Evolutionary conservation across 2,329 filamentous ascomycete genomes (phyloP), one percentile per base, ranked within the genome.

Genomic region (Cytospora schulzeri): DNA sequence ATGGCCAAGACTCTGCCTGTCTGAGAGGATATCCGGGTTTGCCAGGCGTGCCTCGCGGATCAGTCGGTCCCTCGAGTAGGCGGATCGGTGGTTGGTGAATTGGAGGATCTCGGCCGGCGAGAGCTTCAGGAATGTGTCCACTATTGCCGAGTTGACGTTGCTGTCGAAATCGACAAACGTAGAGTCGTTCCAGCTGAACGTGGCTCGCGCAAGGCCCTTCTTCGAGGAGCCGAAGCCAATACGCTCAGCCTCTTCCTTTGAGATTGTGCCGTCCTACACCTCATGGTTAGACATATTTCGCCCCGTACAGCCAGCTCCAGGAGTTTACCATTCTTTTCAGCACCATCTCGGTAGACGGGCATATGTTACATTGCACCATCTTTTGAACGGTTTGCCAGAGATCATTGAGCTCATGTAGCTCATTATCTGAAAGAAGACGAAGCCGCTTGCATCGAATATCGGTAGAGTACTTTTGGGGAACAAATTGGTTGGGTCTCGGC

Each of bases 61-160:
- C 11, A 84, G 77, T 12, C 78, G 78, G 33, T 73, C 73, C 56
- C 79, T 80, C 26, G 79, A 78, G 52, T 80, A 83, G 60, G 74
- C 77, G 69, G 80, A 80, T 22, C 78, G 77, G 60, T 80, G 77
- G 31, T 80, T 76, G 52, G 85, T 76, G 63, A 84, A 77, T 65
- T 80, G 74, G 67, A 83, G 77, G n/a, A 86, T 75, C 62, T 83
- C 76, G 14, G 76, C 72, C 0, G 84, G 84, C 5, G 77, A 75
- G 9, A 86, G 76, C 73, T 85, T 86, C 69, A 81, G 74, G 65
- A 80, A 80, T 1, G 78, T 80, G 66, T 78, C 78, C 50, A 80
- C 71, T 38, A 80, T 76, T 22, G 78, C 76, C 17, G 73, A 71
- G 74, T 66, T 64, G 52, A 60, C 76, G 77, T 56, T 69, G 70